Base-by-base conservation (phyloP, 2,329 filamentous ascomycete species). In the Mycosphaerella sp. region DNA sequence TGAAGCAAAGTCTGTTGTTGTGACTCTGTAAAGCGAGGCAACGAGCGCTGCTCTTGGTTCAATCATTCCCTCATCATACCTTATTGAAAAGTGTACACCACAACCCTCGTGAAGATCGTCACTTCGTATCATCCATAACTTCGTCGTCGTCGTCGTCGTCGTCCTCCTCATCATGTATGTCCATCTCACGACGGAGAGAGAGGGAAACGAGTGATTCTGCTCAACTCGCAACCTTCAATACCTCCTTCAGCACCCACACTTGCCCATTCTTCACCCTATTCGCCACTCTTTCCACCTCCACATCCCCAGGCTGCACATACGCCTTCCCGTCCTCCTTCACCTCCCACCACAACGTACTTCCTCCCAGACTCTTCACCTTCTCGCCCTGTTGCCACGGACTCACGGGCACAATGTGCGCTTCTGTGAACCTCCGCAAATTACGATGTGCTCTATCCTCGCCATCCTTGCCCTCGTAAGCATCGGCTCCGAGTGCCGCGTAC, bases 181-280 rank as follows among this genome's bases (percentile, higher is more conserved):
- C 26, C 26, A 29, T 7, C 26, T 29, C 26, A 21, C 4, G 6
- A 29, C 26, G 26, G 3, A 29, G 26, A 7, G 26, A 7, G 26
- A 29, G 26, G 26, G 6, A 29, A 29, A 7, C 26, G 26, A 29
- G 26, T 29, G 26, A 39, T 31, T 9, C 43, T 45, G 26, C 31
- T 54, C 51, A 48, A 42, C 51, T 54, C 11, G 61, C 60, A 61
- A 80, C 81, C 55, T 81, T 81, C 55, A 85, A 65, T 23, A 85
- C 80, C 4, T 76, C 78, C 60, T 81, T 81, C 56, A 88, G 67
- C 38, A 91, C 79, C 89, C 89, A 95, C 62, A 97, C 79, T 72
- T 97, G 87, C 3, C 93, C 93, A 68, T 97, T 98, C 3, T 82
- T 80, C 14, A 95, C 91, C 56, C 82, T 80, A 61, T 85, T 85